Conservation (phyloP, 768 basidiomycete species). For the Dendrothele bispora region DNA sequence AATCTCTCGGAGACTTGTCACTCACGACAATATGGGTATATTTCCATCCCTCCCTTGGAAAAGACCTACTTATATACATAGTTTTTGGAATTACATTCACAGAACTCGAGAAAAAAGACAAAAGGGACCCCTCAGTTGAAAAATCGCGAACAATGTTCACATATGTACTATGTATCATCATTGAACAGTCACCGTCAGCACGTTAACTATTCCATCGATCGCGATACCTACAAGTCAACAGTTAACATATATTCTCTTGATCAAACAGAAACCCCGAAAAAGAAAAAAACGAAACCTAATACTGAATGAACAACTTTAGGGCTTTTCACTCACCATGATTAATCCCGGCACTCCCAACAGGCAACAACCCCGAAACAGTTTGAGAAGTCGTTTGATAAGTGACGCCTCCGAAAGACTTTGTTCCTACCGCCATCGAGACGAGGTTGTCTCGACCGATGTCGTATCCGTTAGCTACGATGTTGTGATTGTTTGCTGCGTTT, state of each 20-base stretch:
- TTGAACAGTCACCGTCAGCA: conserved; percentile 41
- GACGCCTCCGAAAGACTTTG: conserved; percentile 27
- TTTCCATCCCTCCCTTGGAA: too few relatives aligned
- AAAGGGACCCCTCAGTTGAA: too few relatives aligned
- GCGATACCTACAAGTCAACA: conserved; percentile 34
- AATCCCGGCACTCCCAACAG: conserved; percentile 31
- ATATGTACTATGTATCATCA: too few relatives aligned
- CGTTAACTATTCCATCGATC: conserved; percentile 41
- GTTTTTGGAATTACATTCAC: too few relatives aligned
- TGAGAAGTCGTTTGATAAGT: conserved; percentile 33
- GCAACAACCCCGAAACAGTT: conserved; percentile 40
- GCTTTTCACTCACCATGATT: conserved; percentile 40
- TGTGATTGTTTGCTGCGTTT: conserved; percentile 35
- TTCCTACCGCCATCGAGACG: conserved; percentile 8
- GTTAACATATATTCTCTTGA: conserved; percentile 4
- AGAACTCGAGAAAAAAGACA: too few relatives aligned
- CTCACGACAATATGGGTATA: too few relatives aligned
- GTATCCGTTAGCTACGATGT: conserved; percentile 48
- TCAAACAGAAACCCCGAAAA: background rate
- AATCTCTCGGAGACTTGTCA: too few relatives aligned
- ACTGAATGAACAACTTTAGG: conserved; percentile 23
- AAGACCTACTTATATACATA: too few relatives aligned
- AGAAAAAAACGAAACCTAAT: background rate
- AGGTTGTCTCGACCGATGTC: conserved; percentile 32
- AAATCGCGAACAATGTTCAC: too few relatives aligned